These are phyloP conservation scores for Capsicum chinense DNA, from an alignment of 257 asterid genomes.

Conservation along the genomic window DNA sequence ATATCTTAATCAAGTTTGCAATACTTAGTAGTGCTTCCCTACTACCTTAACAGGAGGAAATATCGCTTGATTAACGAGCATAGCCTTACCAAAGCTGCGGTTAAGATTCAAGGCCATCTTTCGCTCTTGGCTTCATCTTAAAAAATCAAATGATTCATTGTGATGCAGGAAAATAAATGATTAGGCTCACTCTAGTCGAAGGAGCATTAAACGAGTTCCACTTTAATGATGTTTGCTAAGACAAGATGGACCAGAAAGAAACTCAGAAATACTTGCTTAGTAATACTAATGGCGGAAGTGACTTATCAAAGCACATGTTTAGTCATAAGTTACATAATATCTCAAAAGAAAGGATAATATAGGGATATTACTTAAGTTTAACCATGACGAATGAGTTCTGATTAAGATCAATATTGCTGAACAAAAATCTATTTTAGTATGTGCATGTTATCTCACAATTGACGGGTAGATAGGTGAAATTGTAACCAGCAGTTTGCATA, in stretches of 20 bases:
- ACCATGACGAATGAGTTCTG: not conserved
- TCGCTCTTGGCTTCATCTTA: not conserved
- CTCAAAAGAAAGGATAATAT: not conserved
- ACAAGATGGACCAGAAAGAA: not conserved
- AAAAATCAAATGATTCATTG: slow-evolving; percentile 3
- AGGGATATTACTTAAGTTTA: not conserved
- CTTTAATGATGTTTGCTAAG: slow-evolving; percentile 3
- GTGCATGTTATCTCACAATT: not conserved
- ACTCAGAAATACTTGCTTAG: not conserved
- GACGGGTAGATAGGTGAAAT: not conserved
- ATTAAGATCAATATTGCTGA: slow-evolving; percentile 9
- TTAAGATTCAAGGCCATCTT: slow-evolving; percentile 2
- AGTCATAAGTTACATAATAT: not conserved
- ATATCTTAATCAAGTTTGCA: not conserved
- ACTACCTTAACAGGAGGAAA: not conserved
- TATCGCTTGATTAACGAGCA: not conserved
- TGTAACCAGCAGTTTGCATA: not conserved
- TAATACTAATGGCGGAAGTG: not conserved
- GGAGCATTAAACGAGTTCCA: not conserved
- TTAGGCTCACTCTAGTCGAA: slow-evolving; percentile 10
- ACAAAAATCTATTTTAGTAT: not conserved
- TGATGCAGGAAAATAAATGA: not conserved
- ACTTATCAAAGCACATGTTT: not conserved
- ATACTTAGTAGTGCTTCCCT: not conserved
- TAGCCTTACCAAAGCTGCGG: not conserved